Evolutionary conservation across 2,329 filamentous ascomycete species (phyloP), one percentile per base, ranked within the genome.

Genomic region (Fusarium brachygibbosum): DNA sequence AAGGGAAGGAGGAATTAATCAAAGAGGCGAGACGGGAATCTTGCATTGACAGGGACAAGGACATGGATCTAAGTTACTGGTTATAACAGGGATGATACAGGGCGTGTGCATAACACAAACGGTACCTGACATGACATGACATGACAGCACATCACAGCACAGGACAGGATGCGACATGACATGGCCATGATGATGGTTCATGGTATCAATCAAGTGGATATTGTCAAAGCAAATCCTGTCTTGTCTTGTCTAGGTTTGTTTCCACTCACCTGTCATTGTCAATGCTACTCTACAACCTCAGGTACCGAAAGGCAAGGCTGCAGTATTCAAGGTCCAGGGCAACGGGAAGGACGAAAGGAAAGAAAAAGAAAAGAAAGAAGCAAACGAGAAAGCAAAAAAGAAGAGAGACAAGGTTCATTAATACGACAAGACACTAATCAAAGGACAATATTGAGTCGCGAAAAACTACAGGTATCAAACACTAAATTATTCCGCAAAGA

Each of bases 21-120:
- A 50, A 46, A 57, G 49, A 68, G 53, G 55, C 63, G 63, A 59
- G 66, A 65, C 68, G 58, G 58, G 63, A 68, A 70, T 69, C 64
- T 69, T 58, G 68, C 68, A 71, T 70, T 56, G 64, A 62, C 58
- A 66, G 32, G 66, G 23, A 34, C 32, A 68, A 28, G 21, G 45
- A 52, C 51, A 68, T 21, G 58, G 65, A 45, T 17, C 41, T 19
- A 51, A n/a, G 8, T 41, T 14, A 28, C 21, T 14, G 14, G 8
- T 25, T 23, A 21, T 7, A 31, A 2, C 51, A 44, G 46, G 52
- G 46, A 10, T 3, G 3, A 2, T 23, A 25, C 57, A 69, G 68
- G 55, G 61, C 2, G 61, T 64, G 52, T 58, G 5, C 14, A 28
- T 64, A 64, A 14, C 37, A 41, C 3, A 6, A 21, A 23, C 44